Base-by-base conservation (phyloP, 805 yeast species). In the Monosporozyma aquatica region DNA sequence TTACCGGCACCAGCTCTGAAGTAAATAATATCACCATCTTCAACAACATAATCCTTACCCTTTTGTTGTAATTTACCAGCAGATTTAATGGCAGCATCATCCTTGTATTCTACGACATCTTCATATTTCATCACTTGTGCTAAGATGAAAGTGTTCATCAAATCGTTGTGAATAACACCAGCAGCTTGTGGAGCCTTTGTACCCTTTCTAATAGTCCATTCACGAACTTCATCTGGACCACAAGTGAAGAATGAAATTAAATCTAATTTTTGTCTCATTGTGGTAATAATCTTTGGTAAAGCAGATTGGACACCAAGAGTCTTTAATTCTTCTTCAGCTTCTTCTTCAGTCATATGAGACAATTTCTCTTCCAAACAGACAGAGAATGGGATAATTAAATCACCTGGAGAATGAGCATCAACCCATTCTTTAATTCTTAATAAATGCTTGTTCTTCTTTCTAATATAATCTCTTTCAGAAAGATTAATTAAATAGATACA, bases 171-270 rank as follows among this genome's bases (percentile, higher is more conserved):
- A 56, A 90, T 90, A 36, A 92, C 95, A 63, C 97, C 97, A 18
- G 98, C 98, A 36, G 98, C 97, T 59, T 84, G 87, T n/a, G 98
- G 98, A 42, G 97, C 97, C 55, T 85, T 81, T 37, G 90, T 83
- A 54, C 94, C 94, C 53, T 73, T 71, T 68, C 97, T 79, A 49
- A 92, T 79, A 27, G 98, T 92, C 98, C 98, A 92, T 67, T 94
- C 97, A 65, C 97, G 82, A 40, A 89, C 95, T 70, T 92, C 98
- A 48, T 85, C 86, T 33, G 95, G 83, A 54, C 98, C 98, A 61
- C 92, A 82, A 27, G 98, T 92, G 76, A 87, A 92, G 73, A 82
- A 92, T 42, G 96, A 87, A 52, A 89, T 87, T 64, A 92, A 78
- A 52, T 83, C 82, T 47, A 89, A 73, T 47, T 86, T 80, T 51